A percentile compares a stretch with the other conserved stretches of the same genome.
Evolutionary conservation across 352 stramenopile species (phyloP).

Genomic region (Pythium guiyangense): DNA sequence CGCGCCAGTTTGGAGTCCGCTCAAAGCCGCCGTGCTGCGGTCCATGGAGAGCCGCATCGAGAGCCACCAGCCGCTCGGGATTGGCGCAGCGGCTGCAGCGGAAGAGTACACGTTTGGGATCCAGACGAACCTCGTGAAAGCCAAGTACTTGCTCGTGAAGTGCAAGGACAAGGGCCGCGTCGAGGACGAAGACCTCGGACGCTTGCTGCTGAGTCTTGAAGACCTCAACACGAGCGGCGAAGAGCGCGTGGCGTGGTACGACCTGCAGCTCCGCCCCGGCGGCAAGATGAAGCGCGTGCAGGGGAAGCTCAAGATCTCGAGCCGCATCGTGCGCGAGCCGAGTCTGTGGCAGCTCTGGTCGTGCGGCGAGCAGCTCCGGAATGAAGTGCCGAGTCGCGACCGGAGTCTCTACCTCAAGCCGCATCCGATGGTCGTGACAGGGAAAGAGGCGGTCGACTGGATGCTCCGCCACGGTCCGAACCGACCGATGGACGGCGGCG

Average conservation of each 20-base stretch:
- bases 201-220: conserved; percentile 73
- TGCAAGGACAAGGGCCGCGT: conserved; percentile 88
- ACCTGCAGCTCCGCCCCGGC: conserved; percentile 73
- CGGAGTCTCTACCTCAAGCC: conserved; percentile 83
- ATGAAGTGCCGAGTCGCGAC: conserved; percentile 63
- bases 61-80: conserved; percentile 81
- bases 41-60: conserved; percentile 76
- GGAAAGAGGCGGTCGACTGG: conserved; percentile 79
- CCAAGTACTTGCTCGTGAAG: conserved; percentile 83
- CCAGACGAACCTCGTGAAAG: conserved; percentile 60
- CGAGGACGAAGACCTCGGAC: conserved; percentile 75
- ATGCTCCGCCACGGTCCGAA: conserved; percentile 85
- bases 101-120: conserved; percentile 89
- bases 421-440: conserved; percentile 72
- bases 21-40: conserved; percentile 75
- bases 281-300: conserved; percentile 85
- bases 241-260: conserved; percentile 82
- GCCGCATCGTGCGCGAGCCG: conserved; percentile 79
- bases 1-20: conserved; percentile 77
- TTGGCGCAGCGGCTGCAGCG: conserved; percentile 68
- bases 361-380: conserved; percentile 78
- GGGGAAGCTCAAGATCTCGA: conserved; percentile 79
- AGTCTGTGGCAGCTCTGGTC: conserved; percentile 83
- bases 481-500: conserved; percentile 75
- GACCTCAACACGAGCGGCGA: conserved; percentile 82